Percentiles rank a stretch among this genome's conserved stretches.
These are phyloP conservation scores for Boletus rufocinnamomeus DNA, from an alignment of 768 basidiomycete species.

Conservation along the genomic window DNA sequence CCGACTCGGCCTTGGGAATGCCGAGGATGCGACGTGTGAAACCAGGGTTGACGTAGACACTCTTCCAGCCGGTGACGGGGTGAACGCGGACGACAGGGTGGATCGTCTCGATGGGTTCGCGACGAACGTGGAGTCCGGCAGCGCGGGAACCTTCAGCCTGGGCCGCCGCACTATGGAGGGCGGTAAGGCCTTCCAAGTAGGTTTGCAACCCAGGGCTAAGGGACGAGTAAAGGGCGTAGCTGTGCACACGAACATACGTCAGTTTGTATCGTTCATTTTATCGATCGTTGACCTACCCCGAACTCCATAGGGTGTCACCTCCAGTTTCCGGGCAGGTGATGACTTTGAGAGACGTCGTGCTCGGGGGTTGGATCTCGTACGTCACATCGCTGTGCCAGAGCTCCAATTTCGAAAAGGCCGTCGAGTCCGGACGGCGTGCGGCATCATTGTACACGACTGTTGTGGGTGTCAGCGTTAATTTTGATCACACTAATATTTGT, in stretches of 20 bases:
- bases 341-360: conserved; percentile 74
- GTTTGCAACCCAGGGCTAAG: conserved; percentile 72
- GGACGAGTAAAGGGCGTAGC: conserved; percentile 83
- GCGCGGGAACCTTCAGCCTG: conserved; percentile 76
- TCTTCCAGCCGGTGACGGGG: conserved; percentile 84
- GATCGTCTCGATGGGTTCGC: conserved; percentile 65
- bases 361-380: conserved; percentile 83
- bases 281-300: conserved; percentile 51
- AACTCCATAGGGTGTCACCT: conserved; percentile 82
- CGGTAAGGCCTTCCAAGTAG: conserved; percentile 72
- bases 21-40: conserved; percentile 81
- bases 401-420: conserved; percentile 71
- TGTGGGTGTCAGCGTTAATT: conserved; percentile 9
- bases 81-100: conserved; percentile 86
- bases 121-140: conserved; percentile 68
- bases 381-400: conserved; percentile 83
- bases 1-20: conserved; percentile 81
- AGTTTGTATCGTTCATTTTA: neutral
- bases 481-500: neutral
- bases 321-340: conserved; percentile 70
- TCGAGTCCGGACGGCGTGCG: conserved; percentile 59
- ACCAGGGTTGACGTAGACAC: conserved; percentile 79
- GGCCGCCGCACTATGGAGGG: conserved; percentile 74
- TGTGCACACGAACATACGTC: conserved; percentile 29
- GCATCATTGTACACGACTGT: conserved; percentile 73